Percentiles rank a stretch among this genome's conserved stretches.
Conservation (phyloP, 805 yeast genomes). For the Isabelozyma rhagii region DNA sequence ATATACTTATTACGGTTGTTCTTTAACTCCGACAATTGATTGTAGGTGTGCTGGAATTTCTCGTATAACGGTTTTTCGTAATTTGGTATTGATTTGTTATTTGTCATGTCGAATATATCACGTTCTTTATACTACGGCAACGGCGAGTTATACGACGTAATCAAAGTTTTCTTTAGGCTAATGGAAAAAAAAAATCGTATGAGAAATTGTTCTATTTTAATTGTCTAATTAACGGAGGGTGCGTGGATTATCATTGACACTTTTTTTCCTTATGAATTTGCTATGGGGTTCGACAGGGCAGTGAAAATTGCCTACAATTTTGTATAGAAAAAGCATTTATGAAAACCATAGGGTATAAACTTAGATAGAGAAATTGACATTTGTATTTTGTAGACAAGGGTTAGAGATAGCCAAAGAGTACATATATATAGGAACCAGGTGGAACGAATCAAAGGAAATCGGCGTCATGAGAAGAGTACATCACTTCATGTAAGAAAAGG, state of each 20-base stretch:
- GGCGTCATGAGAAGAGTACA: not conserved
- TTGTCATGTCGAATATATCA: not conserved
- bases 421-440: too few species aligned
- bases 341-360: too few species aligned
- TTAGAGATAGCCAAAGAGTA: too few species aligned
- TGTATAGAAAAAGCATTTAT: too few species aligned
- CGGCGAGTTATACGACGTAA: too few species aligned
- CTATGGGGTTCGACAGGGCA: not conserved
- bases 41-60: conserved; percentile 23
- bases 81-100: conserved; percentile 21
- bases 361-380: too few species aligned
- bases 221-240: not conserved
- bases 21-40: conserved; percentile 38
- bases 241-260: not conserved
- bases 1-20: conserved; percentile 64
- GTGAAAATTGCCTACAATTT: too few species aligned
- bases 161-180: too few species aligned
- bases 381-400: too few species aligned
- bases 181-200: not conserved
- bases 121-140: too few species aligned
- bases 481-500: not conserved
- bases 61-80: conserved; percentile 34
- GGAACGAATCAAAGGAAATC: too few species aligned
- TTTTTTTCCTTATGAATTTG: not conserved
- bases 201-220: not conserved